These are phyloP conservation scores for Golubevia pallescens DNA, from an alignment of 1,284 basidiomycete species.

Conservation along the genomic window DNA sequence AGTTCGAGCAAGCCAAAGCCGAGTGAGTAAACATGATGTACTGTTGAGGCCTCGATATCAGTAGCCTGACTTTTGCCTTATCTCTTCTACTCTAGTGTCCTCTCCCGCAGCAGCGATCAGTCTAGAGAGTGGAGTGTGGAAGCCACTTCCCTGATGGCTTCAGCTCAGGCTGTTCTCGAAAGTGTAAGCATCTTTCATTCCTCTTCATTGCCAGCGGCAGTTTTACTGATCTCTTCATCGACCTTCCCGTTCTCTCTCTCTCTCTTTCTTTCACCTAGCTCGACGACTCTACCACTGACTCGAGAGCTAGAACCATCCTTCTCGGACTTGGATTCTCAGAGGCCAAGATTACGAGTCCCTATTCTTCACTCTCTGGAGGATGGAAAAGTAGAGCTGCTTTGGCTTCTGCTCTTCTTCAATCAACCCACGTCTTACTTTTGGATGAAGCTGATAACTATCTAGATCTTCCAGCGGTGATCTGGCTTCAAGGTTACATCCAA, in stretches of 20 bases:
- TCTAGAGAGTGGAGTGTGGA: no score
- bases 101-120: no score
- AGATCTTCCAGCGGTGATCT: conserved; percentile 63
- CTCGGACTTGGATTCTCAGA: conserved; percentile 73
- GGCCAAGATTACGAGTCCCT: conserved; percentile 68
- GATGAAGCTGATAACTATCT: conserved; percentile 68
- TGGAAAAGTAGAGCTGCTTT: conserved; percentile 73
- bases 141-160: no score
- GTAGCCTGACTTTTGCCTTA: no score
- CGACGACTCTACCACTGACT: conserved; percentile 68
- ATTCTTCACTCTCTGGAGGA: conserved; percentile 72
- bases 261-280: conserved; percentile 53
- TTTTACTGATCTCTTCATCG: no score
- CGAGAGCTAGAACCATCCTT: conserved; percentile 71
- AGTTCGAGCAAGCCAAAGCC: conserved; percentile 55
- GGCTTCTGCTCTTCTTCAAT: conserved; percentile 66
- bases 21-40: conserved; percentile 32
- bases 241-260: no score
- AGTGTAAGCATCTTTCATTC: not conserved
- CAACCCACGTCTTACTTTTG: conserved; percentile 66
- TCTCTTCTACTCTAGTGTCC: no score
- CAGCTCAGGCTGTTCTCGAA: conserved; percentile 25
- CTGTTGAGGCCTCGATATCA: no score
- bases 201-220: no score
- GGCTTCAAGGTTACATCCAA: conserved; percentile 70